phyloP scores from a whole-genome alignment of 1,284 basidiomycete species.

The Serendipita sp. region DNA sequence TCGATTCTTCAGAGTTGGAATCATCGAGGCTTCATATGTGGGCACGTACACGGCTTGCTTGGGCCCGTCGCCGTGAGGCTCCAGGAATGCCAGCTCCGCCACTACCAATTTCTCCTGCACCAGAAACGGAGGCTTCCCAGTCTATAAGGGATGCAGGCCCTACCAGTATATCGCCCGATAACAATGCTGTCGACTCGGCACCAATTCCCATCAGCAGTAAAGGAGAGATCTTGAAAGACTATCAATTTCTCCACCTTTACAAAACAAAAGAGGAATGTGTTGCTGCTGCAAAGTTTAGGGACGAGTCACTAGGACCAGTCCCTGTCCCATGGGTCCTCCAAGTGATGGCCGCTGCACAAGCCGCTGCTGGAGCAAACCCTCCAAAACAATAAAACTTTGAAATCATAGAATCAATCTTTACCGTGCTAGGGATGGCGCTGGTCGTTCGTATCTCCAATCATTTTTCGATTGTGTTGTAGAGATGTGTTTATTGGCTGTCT shows the following conservation, averaged over 20 bases:
- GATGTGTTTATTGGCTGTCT: too few species aligned
- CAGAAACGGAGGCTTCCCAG: neutral
- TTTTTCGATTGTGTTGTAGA: too few species aligned
- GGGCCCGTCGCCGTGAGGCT: neutral
- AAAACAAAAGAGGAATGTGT: neutral
- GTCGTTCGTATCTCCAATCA: too few species aligned
- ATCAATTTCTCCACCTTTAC: neutral
- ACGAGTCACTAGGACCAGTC: neutral
- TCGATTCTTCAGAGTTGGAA: neutral
- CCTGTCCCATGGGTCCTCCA: neutral
- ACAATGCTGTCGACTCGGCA: too few species aligned
- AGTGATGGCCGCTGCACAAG: neutral
- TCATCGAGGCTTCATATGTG: neutral
- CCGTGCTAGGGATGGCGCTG: too few species aligned
- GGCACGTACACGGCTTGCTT: neutral
- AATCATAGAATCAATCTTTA: too few species aligned
- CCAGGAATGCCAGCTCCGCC: neutral
- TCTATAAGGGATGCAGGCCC: neutral
- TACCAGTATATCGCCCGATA: neutral
- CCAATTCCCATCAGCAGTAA: neutral
- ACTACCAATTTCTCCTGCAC: neutral
- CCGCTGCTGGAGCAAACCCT: neutral
- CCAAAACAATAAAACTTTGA: too few species aligned
- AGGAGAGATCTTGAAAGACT: neutral
- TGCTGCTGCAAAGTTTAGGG: neutral